A percentile compares a stretch with the other conserved stretches of the same genome.
phyloP scores from a whole-genome alignment of 2,329 filamentous ascomycete genomes.

The Fusarium sp. region DNA sequence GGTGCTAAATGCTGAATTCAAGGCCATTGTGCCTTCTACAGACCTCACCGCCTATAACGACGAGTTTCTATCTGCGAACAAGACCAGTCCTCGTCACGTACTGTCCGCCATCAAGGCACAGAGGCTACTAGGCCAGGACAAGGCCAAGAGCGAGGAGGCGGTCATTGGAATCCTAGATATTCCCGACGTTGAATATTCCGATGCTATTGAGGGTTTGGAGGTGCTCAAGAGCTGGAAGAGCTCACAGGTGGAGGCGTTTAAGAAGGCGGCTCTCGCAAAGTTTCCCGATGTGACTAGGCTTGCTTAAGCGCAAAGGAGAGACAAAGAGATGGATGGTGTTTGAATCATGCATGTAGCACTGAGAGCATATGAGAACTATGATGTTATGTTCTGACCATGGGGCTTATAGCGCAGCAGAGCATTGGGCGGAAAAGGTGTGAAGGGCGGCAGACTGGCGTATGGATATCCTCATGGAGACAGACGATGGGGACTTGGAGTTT shows the following conservation, averaged over 20 bases:
- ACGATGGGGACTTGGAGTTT: conserved; percentile 38
- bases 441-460: conserved; percentile 40
- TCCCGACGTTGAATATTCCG: conserved; percentile 62
- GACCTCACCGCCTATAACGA: conserved; percentile 75
- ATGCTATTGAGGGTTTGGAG: conserved; percentile 63
- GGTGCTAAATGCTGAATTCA: conserved; percentile 77
- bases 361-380: conserved; percentile 3
- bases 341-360: conserved; percentile 4
- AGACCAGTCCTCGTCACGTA: conserved; percentile 70
- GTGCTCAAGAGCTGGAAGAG: conserved; percentile 64
- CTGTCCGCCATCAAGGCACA: conserved; percentile 73
- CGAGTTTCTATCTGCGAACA: conserved; percentile 72
- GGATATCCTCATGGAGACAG: conserved; percentile 24
- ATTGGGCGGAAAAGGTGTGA: conserved; percentile 15
- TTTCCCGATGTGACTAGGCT: conserved; percentile 65
- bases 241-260: conserved; percentile 60
- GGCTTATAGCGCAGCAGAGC: conserved; percentile 20
- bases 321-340: conserved; percentile 9
- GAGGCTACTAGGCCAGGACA: conserved; percentile 68
- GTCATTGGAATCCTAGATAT: conserved; percentile 69
- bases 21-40: conserved; percentile 66
- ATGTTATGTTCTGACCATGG: conserved; percentile 4
- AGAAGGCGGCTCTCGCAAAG: conserved; percentile 60
- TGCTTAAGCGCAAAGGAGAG: conserved; percentile 42
- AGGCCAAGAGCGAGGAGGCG: conserved; percentile 69